Base-by-base conservation (phyloP, 495 filamentous ascomycete species). In the Lineolata rhizophorae region DNA sequence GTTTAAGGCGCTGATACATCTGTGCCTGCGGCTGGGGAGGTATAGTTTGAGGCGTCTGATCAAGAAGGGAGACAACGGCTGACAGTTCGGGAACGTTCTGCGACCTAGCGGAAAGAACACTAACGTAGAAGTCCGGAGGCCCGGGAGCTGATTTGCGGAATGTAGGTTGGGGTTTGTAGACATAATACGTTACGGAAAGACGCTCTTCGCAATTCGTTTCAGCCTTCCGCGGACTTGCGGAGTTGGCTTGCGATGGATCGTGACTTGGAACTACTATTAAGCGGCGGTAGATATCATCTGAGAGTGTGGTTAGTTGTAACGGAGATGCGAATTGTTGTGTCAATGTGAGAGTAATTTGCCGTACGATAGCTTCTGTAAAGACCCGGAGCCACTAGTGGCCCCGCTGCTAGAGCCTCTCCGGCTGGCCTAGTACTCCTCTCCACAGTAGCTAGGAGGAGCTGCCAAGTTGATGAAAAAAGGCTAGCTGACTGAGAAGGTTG, bases 101-200 rank as follows among this genome's bases (percentile, higher is more conserved):
- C 28, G 71, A 59, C 10, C 78, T 68, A 2, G 82, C 77, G 44
- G 77, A 71, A 17, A 83, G 60, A 11, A 94, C 77, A 3, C 72
- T 69, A 25, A 97, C 61, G 22, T 68, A 66, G 50, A 85, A 94
- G 43, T 93, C 79, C 0, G 87, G 83, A 0, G 64, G 32, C 1
- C 73, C 70, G 12, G 74, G 83, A 14, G 69, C 61, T 8, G 70
- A 60, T 45, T 93, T 94, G 25, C 67, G 63, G 57, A 82, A 84
- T 2, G 58, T 50, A 0, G 65, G 61, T n/a, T 49, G 54, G 11
- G 78, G 66, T 47, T 87, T 92, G 69, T 74, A 91, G 40, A 91
- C 53, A 48, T 87, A 49, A 49, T 71, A 90, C 25, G 70, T 61
- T 55, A 27, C 62, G 61, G 59, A 76, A 87, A 13, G 76, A 12